Percentiles rank a stretch among this genome's conserved stretches.
phyloP scores from a whole-genome alignment of 495 filamentous ascomycete genomes.

The Pseudevernia furfuracea region DNA sequence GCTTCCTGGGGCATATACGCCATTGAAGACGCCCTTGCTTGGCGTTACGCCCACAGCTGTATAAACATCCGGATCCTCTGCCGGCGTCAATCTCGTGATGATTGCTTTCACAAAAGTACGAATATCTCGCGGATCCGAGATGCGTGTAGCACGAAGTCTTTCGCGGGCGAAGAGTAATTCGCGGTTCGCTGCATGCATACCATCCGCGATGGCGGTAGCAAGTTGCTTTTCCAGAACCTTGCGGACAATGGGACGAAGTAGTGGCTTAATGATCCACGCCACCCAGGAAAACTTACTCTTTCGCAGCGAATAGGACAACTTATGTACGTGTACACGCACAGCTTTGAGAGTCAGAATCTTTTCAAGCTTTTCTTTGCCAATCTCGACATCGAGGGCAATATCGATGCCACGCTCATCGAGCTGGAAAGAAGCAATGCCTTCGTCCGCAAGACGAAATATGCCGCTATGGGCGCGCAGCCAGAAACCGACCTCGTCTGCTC shows the following conservation, averaged over 20 bases:
- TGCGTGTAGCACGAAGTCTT: slow-evolving; percentile 72
- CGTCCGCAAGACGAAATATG: slow-evolving; percentile 60
- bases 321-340: slow-evolving; percentile 76
- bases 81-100: slow-evolving; percentile 60
- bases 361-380: slow-evolving; percentile 65
- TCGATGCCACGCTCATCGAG: slow-evolving; percentile 84
- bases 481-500: slow-evolving; percentile 81
- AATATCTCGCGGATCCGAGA: slow-evolving; percentile 72
- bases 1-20: slow-evolving; percentile 80
- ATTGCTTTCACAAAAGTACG: slow-evolving; percentile 77
- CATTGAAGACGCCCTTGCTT: slow-evolving; percentile 64
- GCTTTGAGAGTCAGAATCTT: slow-evolving; percentile 69
- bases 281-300: slow-evolving; percentile 68
- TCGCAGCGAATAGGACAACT: slow-evolving; percentile 68
- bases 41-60: slow-evolving; percentile 59
- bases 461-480: slow-evolving; percentile 62
- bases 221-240: slow-evolving; percentile 72
- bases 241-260: slow-evolving; percentile 73
- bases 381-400: slow-evolving; percentile 72
- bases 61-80: slow-evolving; percentile 66
- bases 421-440: slow-evolving; percentile 75
- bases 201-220: slow-evolving; percentile 59
- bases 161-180: slow-evolving; percentile 83
- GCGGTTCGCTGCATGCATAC: slow-evolving; percentile 65
- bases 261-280: slow-evolving; percentile 75